Evolutionary conservation across 257 asterid species (phyloP), one percentile per base, ranked within the genome.

Genomic region (Buddleja alternifolia): DNA sequence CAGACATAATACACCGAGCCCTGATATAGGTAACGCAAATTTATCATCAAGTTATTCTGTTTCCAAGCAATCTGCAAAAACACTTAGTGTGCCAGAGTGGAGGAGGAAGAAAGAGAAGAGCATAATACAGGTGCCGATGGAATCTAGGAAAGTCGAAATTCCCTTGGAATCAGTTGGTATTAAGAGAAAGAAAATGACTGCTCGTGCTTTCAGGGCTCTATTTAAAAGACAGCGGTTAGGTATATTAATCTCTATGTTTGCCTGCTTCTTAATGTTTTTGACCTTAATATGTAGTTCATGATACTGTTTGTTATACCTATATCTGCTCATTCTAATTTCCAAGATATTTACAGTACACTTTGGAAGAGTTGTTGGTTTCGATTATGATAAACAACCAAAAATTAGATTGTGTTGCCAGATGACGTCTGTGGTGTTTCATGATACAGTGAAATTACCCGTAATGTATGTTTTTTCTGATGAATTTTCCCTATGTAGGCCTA

Each of bases 131-230:
- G 70, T 45, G 76, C 65, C 73, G 0, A 37, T 62, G 79, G 84
- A 80, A 63, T 52, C 85, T 46, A 73, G 16, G 58, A 74, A 73
- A 32, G 72, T 75, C 66, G 71, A 69, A 60, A 50, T 72, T 67
- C 71, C 63, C 61, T 24, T 12, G 36, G 78, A 71, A 46, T 71
- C 85, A 47, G 51, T 50, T 78, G 53, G 71, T 64, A 14, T 40
- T 36, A 84, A 88, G 72, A 79, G 82, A 67, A 79, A 70, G 80
- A 69, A 23, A 70, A 32, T 69, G 81, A 70, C 78, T 70, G 90
- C 67, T 47, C 83, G 34, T 56, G 21, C 45, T 69, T 84, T 11
- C 63, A 86, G 53, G 84, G 65, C 78, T 44, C 46, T 15, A 8
- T 84, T 53, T 47, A 77, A 57, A 60, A 41, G 45, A 10, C 71